Percentiles rank a stretch among this genome's conserved stretches.
phyloP scores from a whole-genome alignment of 108 stramenopile genomes.

The Bacterosira constricta region DNA sequence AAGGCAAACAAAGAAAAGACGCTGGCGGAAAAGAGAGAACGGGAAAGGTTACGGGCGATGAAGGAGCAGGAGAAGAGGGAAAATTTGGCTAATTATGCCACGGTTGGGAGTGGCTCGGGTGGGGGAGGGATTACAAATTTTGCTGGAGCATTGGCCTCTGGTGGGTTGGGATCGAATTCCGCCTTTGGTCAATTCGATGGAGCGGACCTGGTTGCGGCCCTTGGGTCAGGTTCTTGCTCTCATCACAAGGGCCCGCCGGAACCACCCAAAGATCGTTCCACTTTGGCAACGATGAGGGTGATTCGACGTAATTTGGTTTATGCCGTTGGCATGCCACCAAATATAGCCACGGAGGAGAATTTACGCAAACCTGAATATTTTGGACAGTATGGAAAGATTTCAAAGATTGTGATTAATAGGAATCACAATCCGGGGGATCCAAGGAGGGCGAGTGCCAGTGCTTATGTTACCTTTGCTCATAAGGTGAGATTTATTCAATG shows the following conservation, averaged over 20 bases:
- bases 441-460: constrained; percentile 78
- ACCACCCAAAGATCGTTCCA: constrained; percentile 86
- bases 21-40: constrained; percentile 76
- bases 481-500: constrained; percentile 65
- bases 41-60: constrained; percentile 61
- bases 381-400: constrained; percentile 96
- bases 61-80: constrained; percentile 65
- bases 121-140: constrained; percentile 16
- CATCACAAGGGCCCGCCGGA: constrained; percentile 61
- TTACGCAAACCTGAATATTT: constrained; percentile 93
- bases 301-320: constrained; percentile 97
- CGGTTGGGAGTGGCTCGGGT: constrained; percentile 12
- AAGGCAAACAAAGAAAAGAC: constrained; percentile 91
- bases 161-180: constrained; percentile 42
- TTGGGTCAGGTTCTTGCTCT: constrained; percentile 9
- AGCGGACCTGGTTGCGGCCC: constrained; percentile 36
- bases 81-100: constrained; percentile 18
- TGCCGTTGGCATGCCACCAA: constrained; percentile 91
- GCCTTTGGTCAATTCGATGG: constrained; percentile 15
- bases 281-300: constrained; percentile 95
- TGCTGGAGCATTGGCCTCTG: constrained; percentile 9
- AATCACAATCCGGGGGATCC: constrained; percentile 73
- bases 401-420: constrained; percentile 94
- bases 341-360: constrained; percentile 84
- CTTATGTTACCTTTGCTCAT: constrained; percentile 97